A percentile compares a stretch with the other conserved stretches of the same genome.
Conservation (phyloP, 2,329 filamentous ascomycete genomes). For the Cadophora luteo-olivacea region DNA sequence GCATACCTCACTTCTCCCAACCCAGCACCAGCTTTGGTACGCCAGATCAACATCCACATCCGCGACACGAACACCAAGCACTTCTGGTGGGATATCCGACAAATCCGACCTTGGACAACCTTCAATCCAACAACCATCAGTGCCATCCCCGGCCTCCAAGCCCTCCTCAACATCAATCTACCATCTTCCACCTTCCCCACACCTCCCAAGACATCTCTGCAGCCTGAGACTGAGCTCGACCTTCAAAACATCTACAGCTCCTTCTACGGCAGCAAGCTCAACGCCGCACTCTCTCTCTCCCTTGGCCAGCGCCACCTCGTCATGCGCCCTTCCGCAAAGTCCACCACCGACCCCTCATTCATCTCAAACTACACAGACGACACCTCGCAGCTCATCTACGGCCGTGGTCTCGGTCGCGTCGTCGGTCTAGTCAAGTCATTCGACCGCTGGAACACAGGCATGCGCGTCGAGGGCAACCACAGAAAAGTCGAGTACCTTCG, state of each 20-base stretch:
- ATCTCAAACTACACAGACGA: constrained; percentile 60
- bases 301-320: constrained; percentile 67
- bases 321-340: constrained; percentile 42
- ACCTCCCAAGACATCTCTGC: constrained; percentile 54
- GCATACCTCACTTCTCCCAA: constrained; percentile 81
- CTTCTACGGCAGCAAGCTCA: constrained; percentile 86
- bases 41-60: constrained; percentile 73
- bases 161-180: constrained; percentile 75
- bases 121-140: constrained; percentile 79
- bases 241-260: constrained; percentile 65
- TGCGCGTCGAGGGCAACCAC: constrained; percentile 84
- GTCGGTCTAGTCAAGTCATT: constrained; percentile 91
- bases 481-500: constrained; percentile 89
- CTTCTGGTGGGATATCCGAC: constrained; percentile 97
- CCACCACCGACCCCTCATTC: constrained; percentile 48
- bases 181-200: constrained; percentile 65
- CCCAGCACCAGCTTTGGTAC: constrained; percentile 82
- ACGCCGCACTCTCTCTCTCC: constrained; percentile 79
- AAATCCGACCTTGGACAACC: constrained; percentile 80
- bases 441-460: constrained; percentile 93
- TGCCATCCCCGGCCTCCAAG: constrained; percentile 73
- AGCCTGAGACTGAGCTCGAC: constrained; percentile 79
- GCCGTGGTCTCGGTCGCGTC: constrained; percentile 64
- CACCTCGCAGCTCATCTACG: constrained; percentile 53
- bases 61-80: constrained; percentile 75